Base-by-base conservation (phyloP, 1,284 basidiomycete genomes). In the Caloboletus firmus region DNA sequence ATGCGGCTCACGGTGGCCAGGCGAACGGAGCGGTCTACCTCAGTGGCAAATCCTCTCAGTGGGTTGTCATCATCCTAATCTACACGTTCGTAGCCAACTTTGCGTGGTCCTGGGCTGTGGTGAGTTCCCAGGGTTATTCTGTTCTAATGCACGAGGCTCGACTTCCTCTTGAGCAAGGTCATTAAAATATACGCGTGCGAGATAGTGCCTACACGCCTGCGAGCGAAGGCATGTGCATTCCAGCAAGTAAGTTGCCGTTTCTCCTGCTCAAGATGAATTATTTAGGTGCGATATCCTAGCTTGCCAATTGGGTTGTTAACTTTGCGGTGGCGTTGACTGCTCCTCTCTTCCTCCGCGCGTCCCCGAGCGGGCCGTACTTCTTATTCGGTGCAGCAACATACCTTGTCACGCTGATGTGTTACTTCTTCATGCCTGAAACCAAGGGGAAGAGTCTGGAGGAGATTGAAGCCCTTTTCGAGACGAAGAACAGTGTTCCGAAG, bases 311-410 rank as follows among this genome's bases (percentile, higher is more conserved):
- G 59, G 43, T 70, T n/a, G 68, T 78, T 18, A 80, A 80, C 63
- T 78, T 75, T 57, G 55, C 69, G 35, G 74, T 80, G 44, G 77
- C 79, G 8, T 70, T 77, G 59, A 71, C 77, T 9, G 77, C 78
- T 3, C 78, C 78, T 10, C 65, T 77, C 15, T 81, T 80, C 68
- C 73, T 82, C 37, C 68, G 72, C 3, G 61, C 66, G 34, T 77
- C 74, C 5, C 69, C 71, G 6, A 79, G 69, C 1, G 78, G 76
- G 3, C 76, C 78, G 1, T 82, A 81, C 62, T 81, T 81, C 62
- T 64, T 79, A 52, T 82, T 79, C 49, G 74, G 76, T 36, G 62
- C 61, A 24, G 75, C 72, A 49, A 61, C 72, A 32, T 67, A 72
- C 44, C 52, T 78, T 45, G 72, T 73, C 24, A 73, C 73, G 18